A percentile compares a stretch with the other conserved stretches of the same genome.
Conservation (phyloP, 2,329 filamentous ascomycete species). For the Tolypocladium ophioglossoides region DNA sequence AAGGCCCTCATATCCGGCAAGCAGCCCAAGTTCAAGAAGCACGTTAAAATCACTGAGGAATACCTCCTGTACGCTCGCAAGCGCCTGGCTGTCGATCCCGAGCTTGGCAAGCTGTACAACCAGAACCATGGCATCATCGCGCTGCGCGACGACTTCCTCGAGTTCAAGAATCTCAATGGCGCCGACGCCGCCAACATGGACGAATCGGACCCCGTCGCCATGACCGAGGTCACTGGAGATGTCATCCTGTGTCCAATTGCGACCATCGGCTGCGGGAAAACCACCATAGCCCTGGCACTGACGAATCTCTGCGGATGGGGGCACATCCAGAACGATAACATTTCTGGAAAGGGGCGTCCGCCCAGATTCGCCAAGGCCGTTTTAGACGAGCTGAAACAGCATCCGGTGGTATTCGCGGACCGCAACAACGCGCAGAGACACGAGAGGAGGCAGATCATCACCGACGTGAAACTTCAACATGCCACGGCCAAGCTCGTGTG, state of each 20-base stretch:
- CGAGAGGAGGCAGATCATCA: slow-evolving; percentile 79
- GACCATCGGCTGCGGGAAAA: slow-evolving; percentile 94
- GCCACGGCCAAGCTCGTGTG: slow-evolving; percentile 65
- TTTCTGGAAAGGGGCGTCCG: slow-evolving; percentile 67
- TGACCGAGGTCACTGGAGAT: slow-evolving; percentile 49
- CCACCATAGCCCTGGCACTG: slow-evolving; percentile 76
- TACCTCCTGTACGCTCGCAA: slow-evolving; percentile 75
- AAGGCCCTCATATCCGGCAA: slow-evolving; percentile 74
- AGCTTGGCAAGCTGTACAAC: slow-evolving; percentile 61
- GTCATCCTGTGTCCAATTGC: slow-evolving; percentile 84
- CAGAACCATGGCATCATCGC: slow-evolving; percentile 92
- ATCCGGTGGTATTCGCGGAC: slow-evolving; percentile 76
- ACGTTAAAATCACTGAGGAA: slow-evolving; percentile 79
- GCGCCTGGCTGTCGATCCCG: slow-evolving; percentile 57
- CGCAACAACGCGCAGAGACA: slow-evolving; percentile 87
- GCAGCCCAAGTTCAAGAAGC: slow-evolving; percentile 72
- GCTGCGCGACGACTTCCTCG: slow-evolving; percentile 78
- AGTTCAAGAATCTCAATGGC: slow-evolving; percentile 73
- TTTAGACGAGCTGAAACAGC: slow-evolving; percentile 49
- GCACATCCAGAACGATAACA: slow-evolving; percentile 94
- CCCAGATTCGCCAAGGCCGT: slow-evolving; percentile 67
- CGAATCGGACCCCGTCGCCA: slow-evolving; percentile 32
- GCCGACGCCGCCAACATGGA: slow-evolving; percentile 78
- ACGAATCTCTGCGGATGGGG: slow-evolving; percentile 81
- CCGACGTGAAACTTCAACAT: slow-evolving; percentile 57